Evolutionary conservation across 2,329 filamentous ascomycete species (phyloP), one percentile per base, ranked within the genome.

Genomic region (Phaeosphaeriaceae sp.): DNA sequence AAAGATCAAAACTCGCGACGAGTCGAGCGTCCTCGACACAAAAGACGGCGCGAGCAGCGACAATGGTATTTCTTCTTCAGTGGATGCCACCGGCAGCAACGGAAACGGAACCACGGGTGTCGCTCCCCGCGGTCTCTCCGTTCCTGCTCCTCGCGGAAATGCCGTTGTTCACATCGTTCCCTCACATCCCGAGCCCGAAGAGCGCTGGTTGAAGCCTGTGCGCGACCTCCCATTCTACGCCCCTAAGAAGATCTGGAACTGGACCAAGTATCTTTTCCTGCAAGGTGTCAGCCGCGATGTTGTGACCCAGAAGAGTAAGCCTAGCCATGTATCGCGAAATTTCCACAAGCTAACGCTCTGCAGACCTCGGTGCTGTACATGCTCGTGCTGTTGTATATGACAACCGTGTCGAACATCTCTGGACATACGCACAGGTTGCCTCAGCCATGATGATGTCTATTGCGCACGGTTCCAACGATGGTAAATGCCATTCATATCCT

Each of bases 401-500:
- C 56, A 69, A 69, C 54, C 62, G 65, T 31, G 66, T 69, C 20
- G 69, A 71, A 53, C 65, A 71, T 58, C 64, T 67, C 10, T 71
- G 67, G 60, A 69, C 82, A 2, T 84, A 84, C 65, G 73, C 84
- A 31, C 83, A 85, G 71, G 71, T 85, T 53, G 63, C 84, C 44
- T 84, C 68, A 21, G 69, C 68, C 9, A 68, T 65, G 56, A 72
- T 68, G 56, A 66, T 68, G 25, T 71, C 68, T 4, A 70, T 83
- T 54, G 83, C 83, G 1, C 83, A 92, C 80, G 89, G 89, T 53
- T 88, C 89, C 71, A 92, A 92, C 73, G 89, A 92, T 51, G 68
- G 54, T 25, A 60, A 27, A 9, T 27, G 25, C 5, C 25, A 27
- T 27, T 5, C 9, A 27, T 9, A 9, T 9, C 4, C 25, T 4